These are phyloP conservation scores for Apostasia ramifera DNA, from an alignment of 106 monocot genomes.

Conservation along the genomic window DNA sequence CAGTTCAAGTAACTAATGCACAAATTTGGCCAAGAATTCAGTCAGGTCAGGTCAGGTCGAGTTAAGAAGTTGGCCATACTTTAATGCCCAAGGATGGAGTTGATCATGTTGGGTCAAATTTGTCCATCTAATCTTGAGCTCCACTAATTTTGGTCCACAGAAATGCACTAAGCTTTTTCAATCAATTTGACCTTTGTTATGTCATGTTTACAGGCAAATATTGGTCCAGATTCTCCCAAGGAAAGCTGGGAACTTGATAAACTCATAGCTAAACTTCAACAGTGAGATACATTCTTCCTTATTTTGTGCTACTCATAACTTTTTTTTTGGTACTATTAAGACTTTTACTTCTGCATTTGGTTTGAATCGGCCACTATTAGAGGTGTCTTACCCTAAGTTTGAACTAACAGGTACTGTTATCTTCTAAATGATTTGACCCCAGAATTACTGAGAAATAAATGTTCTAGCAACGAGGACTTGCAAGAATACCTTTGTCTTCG, in stretches of 20 bases:
- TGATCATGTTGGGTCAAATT: too few species aligned
- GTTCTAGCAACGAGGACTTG: slow-evolving; percentile 66
- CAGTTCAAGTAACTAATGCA: too few species aligned
- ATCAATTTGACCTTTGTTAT: not conserved
- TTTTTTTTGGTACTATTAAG: too few species aligned
- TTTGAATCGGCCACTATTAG: too few species aligned
- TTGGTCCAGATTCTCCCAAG: slow-evolving; percentile 50
- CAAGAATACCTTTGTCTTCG: slow-evolving; percentile 60
- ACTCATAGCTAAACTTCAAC: slow-evolving; percentile 87
- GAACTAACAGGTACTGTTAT: slow-evolving; percentile 69
- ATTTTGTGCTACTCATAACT: not conserved
- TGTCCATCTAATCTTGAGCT: too few species aligned
- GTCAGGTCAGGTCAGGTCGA: too few species aligned
- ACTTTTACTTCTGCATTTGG: too few species aligned
- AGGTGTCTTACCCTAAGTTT: too few species aligned
- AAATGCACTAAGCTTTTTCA: not conserved
- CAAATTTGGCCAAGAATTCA: too few species aligned
- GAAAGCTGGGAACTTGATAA: slow-evolving; percentile 82
- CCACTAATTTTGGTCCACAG: too few species aligned
- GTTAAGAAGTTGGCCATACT: too few species aligned
- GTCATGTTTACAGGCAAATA: slow-evolving; percentile 56
- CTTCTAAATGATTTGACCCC: slow-evolving; percentile 80
- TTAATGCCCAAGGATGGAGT: too few species aligned
- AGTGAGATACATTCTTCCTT: slow-evolving; percentile 34
- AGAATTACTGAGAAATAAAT: slow-evolving; percentile 56